Percentiles rank a stretch among this genome's conserved stretches.
Conservation (phyloP, 306 rosid genomes). For the Corylus americana region DNA sequence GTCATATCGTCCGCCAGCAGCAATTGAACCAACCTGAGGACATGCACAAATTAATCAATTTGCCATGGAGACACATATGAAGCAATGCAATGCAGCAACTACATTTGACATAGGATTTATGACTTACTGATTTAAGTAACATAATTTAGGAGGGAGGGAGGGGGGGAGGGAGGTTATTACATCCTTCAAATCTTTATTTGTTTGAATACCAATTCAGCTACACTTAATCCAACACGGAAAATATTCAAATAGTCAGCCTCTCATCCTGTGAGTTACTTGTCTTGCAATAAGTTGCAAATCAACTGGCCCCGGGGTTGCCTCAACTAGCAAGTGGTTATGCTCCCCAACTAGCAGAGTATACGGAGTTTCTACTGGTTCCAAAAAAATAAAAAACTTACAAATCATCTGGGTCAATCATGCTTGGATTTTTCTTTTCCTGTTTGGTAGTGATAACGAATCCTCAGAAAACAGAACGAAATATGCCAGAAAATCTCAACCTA, state of each 20-base stretch:
- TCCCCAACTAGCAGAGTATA: too few relatives aligned
- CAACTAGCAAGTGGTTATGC: too few relatives aligned
- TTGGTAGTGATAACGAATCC: background rate
- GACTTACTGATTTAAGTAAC: background rate
- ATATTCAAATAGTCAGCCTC: background rate
- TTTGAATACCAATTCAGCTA: background rate
- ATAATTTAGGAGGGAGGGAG: background rate
- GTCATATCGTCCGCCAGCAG: slow-evolving; percentile 94
- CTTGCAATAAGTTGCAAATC: too few relatives aligned
- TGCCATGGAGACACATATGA: background rate
- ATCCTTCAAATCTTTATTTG: background rate
- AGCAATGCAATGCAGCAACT: background rate
- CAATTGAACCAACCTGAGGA: slow-evolving; percentile 88
- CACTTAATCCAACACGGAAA: background rate
- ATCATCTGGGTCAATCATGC: too few relatives aligned
- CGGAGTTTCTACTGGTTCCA: too few relatives aligned
- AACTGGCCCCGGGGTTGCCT: too few relatives aligned
- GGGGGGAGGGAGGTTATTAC: background rate
- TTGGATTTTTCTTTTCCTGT: too few relatives aligned
- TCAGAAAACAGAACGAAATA: background rate
- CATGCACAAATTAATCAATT: background rate
- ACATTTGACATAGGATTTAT: background rate
- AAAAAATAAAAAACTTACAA: too few relatives aligned
- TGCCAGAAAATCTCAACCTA: background rate
- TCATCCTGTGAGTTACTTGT: background rate